Evolutionary conservation across 768 basidiomycete species (phyloP).

Genomic region (Amanita pseudoporphyria): DNA sequence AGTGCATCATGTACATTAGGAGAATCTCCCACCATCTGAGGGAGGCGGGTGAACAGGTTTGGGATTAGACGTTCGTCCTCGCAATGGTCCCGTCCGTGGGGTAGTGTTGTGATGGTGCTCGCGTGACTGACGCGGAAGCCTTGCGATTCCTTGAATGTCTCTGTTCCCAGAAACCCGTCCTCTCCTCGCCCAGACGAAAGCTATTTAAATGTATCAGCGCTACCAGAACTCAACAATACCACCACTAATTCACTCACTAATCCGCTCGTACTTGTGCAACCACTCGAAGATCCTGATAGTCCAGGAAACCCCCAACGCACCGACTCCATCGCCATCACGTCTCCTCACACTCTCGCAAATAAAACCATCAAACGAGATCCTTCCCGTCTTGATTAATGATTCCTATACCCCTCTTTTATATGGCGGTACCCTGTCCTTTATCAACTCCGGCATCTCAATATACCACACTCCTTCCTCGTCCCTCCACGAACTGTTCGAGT

Average conservation of each 20-base stretch:
- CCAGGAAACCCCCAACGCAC: background rate
- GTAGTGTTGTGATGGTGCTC: too few species aligned
- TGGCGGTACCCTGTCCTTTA: conserved; percentile 46
- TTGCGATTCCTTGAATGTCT: conserved; percentile 35
- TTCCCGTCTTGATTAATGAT: conserved; percentile 28
- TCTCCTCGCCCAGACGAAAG: background rate
- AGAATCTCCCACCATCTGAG: too few species aligned
- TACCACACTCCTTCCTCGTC: conserved; percentile 79
- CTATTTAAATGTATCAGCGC: too few species aligned
- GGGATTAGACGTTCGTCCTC: too few species aligned
- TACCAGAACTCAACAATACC: too few species aligned
- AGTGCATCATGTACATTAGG: too few species aligned
- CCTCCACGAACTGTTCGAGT: conserved; percentile 41
- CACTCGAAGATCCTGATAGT: background rate
- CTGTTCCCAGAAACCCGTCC: background rate
- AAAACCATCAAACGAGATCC: conserved; percentile 8
- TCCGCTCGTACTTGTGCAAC: background rate
- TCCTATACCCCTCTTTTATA: conserved; percentile 34
- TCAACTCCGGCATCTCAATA: conserved; percentile 46
- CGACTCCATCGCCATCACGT: background rate
- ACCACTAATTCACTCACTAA: too few species aligned
- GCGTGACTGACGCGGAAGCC: conserved; percentile 32
- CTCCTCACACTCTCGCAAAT: background rate
- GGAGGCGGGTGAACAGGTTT: too few species aligned
- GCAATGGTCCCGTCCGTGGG: too few species aligned